phyloP scores from a whole-genome alignment of 345 rosid genomes.

The Citropsis articulata region DNA sequence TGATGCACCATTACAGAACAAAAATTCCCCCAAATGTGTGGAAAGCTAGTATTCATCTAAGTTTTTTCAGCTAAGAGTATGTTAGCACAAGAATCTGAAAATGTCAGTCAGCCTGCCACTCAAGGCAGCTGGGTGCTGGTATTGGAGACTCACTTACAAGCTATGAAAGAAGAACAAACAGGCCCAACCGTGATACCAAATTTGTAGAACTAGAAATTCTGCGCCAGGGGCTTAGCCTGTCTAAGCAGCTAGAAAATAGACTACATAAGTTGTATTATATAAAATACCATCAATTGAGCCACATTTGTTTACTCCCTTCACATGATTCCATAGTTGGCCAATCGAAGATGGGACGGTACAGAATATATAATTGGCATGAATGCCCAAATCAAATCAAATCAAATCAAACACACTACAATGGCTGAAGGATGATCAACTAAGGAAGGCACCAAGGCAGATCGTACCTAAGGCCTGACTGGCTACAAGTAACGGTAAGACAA shows the following conservation, averaged over 20 bases:
- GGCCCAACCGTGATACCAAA: not conserved
- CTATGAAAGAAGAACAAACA: slow-evolving; percentile 1
- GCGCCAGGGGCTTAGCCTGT: not conserved
- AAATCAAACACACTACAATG: not conserved
- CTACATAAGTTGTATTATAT: not conserved
- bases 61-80: not conserved
- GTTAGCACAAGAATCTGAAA: not conserved
- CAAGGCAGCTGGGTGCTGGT: not conserved
- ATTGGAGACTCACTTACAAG: not conserved
- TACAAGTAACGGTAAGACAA: not conserved
- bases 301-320: not conserved
- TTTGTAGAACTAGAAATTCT: not conserved
- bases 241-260: not conserved
- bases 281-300: not conserved
- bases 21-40: not conserved
- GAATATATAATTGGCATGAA: not conserved
- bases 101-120: not conserved
- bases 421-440: not conserved
- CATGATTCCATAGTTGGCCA: not conserved
- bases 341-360: not conserved
- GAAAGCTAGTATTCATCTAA: not conserved
- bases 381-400: not conserved
- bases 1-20: no score
- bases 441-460: not conserved
- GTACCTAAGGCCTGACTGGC: not conserved